Base-by-base conservation (phyloP, 768 basidiomycete species). In the Lentinus tigrinus region DNA sequence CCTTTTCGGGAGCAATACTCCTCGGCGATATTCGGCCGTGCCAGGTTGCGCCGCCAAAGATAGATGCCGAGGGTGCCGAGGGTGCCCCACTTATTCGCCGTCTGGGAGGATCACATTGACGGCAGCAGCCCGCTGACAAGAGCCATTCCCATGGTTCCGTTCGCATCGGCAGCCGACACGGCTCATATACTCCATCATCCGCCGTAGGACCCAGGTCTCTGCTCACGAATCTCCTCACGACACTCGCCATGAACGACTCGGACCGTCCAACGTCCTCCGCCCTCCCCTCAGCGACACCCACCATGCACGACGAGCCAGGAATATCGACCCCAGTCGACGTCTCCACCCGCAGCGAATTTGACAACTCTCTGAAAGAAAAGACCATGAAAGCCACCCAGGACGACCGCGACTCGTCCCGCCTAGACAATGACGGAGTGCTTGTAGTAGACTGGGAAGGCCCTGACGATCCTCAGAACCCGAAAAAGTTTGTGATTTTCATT, bases 391-490 rank as follows among this genome's bases (percentile, higher is more conserved):
- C 40, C 13, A 38, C 43, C 7, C 49, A 26, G 2, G 37, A 46
- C 4, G 52, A 51, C 2, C 27, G 39, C 4, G 52, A 51, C 2
- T 40, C 43, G 13, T 51, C 37, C n/a, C 28, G 24, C 4, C 31
- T 21, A 37, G 39, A 24, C 19, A 27, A 34, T 4, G 48, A 47
- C 13, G 57, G 62, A 27, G 60, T 58, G 13, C 39, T 70, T 7
- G 60, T 73, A 8, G 66, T 75, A 9, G 64, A 70, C 49, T 75
- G 73, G 72, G 72, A 74, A 24, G 73, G 73, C 5, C 71, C 71
- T 1, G 67, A 74, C 46, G 74, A 75, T 53, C 70, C 73, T 7
- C 42, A 52, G 28, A 73, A 75, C 57, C 74, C 74, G 0, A 66
- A 67, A 49, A 74, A 74, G 70, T 75, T 56, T 21, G 69, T 58